Evolutionary conservation across 208 protist genomes (phyloP), one percentile per base, ranked within the genome.

Genomic region (Wallacemonas rigidus): DNA sequence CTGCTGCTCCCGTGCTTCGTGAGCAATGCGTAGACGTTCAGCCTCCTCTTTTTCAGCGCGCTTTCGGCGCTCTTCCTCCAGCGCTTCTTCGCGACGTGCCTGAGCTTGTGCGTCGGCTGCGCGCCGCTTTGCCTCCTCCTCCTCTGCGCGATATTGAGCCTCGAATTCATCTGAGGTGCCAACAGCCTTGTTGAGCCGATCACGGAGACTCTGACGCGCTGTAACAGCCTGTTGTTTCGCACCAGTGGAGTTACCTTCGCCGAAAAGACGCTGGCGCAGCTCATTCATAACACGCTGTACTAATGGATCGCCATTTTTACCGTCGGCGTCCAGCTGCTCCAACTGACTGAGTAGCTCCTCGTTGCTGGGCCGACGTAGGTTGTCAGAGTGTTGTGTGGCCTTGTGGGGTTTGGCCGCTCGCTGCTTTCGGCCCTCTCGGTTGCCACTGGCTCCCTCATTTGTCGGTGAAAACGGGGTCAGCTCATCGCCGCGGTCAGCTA

Each of bases 201-300:
- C 60, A 4, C 41, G 43, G 6, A 65, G 41, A 48, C 41, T 50
- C 1, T 65, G 60, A 3, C 60, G 60, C 7, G 56, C 26, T 48
- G n/a, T 65, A 6, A 41, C 36, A 11, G 43, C 12, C 41, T 65
- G 41, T 8, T 12, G 8, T n/a, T 45, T 45, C 41, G 17, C 17
- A n/a, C 41, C n/a, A 4, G 38, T 8, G 8, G 60, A 14, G 4
- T 9, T 9, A 26, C 60, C 60, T 51, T 48, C 60, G 17, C 60
- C 60, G 50, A 65, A 65, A 17, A 70, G 53, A 4, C 65, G 65
- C 38, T 60, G 50, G 38, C 65, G 68, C 41, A 72, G 43, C 15
- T 61, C 54, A 44, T 64, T 36, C 38, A 72, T 55, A 11, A 72
- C 68, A 11, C 56, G 39, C 36, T 72, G 9, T 5, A 57, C 68